A percentile compares a stretch with the other conserved stretches of the same genome.
Evolutionary conservation across 164 flowering plant species (phyloP).

Genomic region (Warburgia ugandensis): DNA sequence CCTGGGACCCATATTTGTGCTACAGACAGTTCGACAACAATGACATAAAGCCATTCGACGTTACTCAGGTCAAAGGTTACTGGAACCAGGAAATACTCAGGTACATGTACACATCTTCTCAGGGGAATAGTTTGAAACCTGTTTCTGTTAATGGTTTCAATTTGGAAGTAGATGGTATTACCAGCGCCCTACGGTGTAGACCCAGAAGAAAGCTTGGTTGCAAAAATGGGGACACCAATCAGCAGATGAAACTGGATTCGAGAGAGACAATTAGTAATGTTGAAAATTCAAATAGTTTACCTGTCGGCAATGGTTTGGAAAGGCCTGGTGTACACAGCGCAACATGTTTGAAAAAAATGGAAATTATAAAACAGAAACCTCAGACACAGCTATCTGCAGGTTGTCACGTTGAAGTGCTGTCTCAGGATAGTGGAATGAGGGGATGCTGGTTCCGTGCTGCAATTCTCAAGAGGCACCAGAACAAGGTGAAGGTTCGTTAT

Average conservation of each 20-base stretch:
- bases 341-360: constrained; percentile 13
- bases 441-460: constrained; percentile 85
- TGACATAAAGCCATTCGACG: constrained; percentile 58
- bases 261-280: constrained; percentile 8
- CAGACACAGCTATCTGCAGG: constrained; percentile 31
- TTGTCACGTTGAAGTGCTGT: constrained; percentile 68
- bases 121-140: constrained; percentile 8
- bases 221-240: constrained; percentile 15
- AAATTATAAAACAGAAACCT: constrained; percentile 9
- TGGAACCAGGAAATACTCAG: constrained; percentile 65
- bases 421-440: constrained; percentile 89
- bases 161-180: constrained; percentile 13
- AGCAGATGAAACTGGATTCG: constrained; percentile 4
- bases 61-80: constrained; percentile 69
- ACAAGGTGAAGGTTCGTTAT: constrained; percentile 75
- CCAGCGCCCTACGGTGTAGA: constrained; percentile 12
- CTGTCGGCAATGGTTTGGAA: constrained; percentile 7
- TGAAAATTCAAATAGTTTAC: constrained; percentile 6
- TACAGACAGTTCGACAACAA: constrained; percentile 52
- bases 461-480: constrained; percentile 51
- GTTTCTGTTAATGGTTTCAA: constrained; percentile 12
- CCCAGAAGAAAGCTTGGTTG: constrained; percentile 36
- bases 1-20: constrained; percentile 61
- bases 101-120: constrained; percentile 21
- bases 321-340: constrained; percentile 9